phyloP scores from a whole-genome alignment of 305 asterid species.

The Solanum aculeatissimum region DNA sequence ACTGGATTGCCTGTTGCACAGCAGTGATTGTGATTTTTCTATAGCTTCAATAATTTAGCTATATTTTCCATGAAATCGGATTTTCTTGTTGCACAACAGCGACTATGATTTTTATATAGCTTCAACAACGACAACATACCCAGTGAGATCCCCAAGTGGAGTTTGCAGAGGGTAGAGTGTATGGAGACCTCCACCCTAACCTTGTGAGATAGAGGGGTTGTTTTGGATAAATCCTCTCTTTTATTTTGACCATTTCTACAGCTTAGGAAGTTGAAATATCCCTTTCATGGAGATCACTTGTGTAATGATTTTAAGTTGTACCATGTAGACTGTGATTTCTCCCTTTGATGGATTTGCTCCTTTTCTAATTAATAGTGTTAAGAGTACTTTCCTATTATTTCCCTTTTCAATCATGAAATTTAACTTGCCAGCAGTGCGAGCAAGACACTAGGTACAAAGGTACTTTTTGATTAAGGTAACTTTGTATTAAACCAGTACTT shows the following conservation, averaged over 20 bases:
- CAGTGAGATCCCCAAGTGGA: not conserved
- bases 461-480: not conserved
- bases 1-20: not conserved
- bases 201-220: not conserved
- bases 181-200: not conserved
- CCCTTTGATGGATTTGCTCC: not conserved
- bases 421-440: not conserved
- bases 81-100: not conserved
- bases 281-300: not conserved
- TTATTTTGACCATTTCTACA: not conserved
- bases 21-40: not conserved
- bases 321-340: not conserved
- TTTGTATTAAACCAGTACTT: too few species aligned
- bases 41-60: not conserved
- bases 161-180: not conserved
- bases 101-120: not conserved
- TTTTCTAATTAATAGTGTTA: not conserved
- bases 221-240: not conserved
- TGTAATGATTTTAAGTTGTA: not conserved
- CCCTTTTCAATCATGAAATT: not conserved
- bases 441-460: not conserved
- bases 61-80: not conserved
- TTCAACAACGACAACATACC: not conserved
- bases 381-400: not conserved
- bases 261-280: not conserved